Evolutionary conservation across 805 yeast species (phyloP), one percentile per base, ranked within the genome.

Genomic region (Jamesozyma piceae): DNA sequence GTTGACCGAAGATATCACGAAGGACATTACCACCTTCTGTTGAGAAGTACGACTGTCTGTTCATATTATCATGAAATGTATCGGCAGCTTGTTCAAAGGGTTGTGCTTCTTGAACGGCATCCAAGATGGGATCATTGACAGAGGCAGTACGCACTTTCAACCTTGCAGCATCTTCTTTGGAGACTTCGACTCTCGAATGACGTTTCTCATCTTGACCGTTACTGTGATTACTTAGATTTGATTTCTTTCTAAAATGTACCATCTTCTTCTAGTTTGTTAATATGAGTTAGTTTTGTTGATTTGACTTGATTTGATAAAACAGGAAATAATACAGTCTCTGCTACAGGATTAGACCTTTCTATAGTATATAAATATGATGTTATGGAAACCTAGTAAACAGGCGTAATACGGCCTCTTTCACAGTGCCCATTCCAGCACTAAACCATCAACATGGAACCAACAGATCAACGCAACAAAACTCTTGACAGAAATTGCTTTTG

Each of bases 31-130:
- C 69, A 24, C 74, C 77, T 9, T 51, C 57, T 2, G 47, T 49
- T 4, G 55, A 49, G 31, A 60, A 54, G 40, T 60, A 62, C 44
- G 73, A 62, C 68, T 63, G 64, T 54, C 62, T 62, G 55, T 54
- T 58, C 49, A 52, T 56, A 46, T 46, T 65, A 49, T 61, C 66
- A 28, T 57, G 57, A 45, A 56, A 53, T 8, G 60, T 50, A 43
- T 63, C 66, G 28, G 65, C 68, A 30, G 70, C 67, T 58, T 75
- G 76, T 65, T 92, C 95, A 60, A 86, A 92, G 8, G 98, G 98
- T 68, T 92, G 97, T 8, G 82, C 90, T 64, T 90, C 97, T 58
- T 83, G 88, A 37, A 92, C 94, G 3, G 98, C 98, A 30, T 82
- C 74, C 48, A 92, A 68, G 46, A 92, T 80, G n/a, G 96, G 97